Evolutionary conservation across 1,139 yeast species (phyloP), one percentile per base, ranked within the genome.

Genomic region (Hansenula anomala): DNA sequence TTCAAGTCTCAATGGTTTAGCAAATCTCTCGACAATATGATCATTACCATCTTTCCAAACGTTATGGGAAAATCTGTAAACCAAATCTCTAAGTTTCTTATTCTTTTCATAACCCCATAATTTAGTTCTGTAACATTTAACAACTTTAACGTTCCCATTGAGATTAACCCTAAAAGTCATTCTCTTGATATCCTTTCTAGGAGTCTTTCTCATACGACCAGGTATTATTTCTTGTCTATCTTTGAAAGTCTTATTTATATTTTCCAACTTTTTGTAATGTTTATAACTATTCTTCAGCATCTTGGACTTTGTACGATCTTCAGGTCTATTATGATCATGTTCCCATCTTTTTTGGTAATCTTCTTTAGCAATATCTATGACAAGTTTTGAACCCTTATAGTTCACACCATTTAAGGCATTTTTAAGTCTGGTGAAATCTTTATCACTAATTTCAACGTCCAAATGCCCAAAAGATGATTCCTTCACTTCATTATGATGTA

Each of bases 91-190:
- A 1, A 71, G 58, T 3, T 73, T 67, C 49, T 74, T 79, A 48
- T 75, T 73, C 62, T 85, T 82, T 49, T 84, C 90, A 43, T 78
- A 69, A 10, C 97, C 97, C 98, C 98, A 92, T 33, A 92, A 69
- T 54, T 88, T 88, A 20, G 81, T 78, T 62, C 86, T 86, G 52
- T 70, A 72, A 45, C 80, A 67, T 52, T 76, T 77, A 43, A 80
- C 62, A 7, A 68, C 67, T 54, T 79, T 78, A 37, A 80, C 65
- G 17, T 73, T 73, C 6, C 88, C 85, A 49, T 79, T 75, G 25
- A 81, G 71, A 38, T 73, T 64, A 4, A 84, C 72, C 46, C 97
- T 69, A 45, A 86, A 67, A 0, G 95, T 82, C 51, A 81, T 75
- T 41, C 68, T 70, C 36, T 75, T 71, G 37, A 71, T 52, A 36